A percentile compares a stretch with the other conserved stretches of the same genome.
Evolutionary conservation across 805 yeast genomes (phyloP).

Genomic region (Tanozyma kutaoensis): DNA sequence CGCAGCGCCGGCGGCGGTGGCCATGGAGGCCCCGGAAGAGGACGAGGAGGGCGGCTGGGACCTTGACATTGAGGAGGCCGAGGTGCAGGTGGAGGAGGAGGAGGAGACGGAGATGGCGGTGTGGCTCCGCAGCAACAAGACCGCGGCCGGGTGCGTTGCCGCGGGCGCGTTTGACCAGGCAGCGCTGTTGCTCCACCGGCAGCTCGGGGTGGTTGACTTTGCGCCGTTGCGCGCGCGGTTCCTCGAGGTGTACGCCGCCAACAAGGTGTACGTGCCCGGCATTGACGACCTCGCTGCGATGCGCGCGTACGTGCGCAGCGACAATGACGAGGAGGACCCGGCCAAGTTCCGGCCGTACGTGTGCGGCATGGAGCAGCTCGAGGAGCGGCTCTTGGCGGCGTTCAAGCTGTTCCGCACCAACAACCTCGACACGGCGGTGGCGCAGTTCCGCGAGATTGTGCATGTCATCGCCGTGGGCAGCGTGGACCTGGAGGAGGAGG

Average conservation of each 20-base stretch:
- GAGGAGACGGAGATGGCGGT: constrained; percentile 37
- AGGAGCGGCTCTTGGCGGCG: constrained; percentile 52
- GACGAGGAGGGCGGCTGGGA: constrained; percentile 71
- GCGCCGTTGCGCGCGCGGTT: constrained; percentile 80
- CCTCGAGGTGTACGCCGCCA: constrained; percentile 70
- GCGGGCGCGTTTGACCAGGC: constrained; percentile 96
- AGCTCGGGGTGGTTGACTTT: constrained; percentile 74
- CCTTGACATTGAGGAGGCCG: constrained; percentile 43
- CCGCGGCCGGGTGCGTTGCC: constrained; percentile 88
- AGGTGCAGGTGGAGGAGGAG: constrained; percentile 5
- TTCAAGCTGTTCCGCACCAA: constrained; percentile 76
- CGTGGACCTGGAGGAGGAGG: constrained; percentile 65
- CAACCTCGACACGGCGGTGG: constrained; percentile 71
- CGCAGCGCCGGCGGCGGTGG: constrained; percentile 67
- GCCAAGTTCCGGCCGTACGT: constrained; percentile 43
- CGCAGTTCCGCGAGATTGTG: constrained; percentile 63
- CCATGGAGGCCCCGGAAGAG: constrained; percentile 43
- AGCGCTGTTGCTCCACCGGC: constrained; percentile 82
- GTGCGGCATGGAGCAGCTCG: constrained; percentile 61
- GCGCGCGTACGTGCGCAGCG: constrained; percentile 53
- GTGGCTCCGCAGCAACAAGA: constrained; percentile 83
- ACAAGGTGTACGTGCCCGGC: constrained; percentile 64
- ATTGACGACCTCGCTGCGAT: constrained; percentile 64
- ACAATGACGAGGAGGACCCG: constrained; percentile 42
- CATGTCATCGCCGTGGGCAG: constrained; percentile 61